Evolutionary conservation across 805 yeast species (phyloP).

Genomic region (Pichia gijzeniarum): DNA sequence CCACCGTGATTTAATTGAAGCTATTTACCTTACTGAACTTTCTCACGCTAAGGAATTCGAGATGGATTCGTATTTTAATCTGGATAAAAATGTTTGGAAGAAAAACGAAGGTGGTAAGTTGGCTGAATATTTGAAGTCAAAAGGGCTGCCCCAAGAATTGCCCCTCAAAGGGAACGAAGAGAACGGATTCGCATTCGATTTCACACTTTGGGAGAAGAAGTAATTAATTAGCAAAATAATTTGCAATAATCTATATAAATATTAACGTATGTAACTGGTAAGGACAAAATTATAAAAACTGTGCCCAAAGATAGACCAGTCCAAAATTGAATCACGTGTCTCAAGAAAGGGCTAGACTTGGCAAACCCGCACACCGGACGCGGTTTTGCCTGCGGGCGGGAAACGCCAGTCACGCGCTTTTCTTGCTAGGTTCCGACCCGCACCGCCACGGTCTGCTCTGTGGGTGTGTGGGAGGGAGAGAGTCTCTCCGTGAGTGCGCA

Average conservation of each 20-base stretch:
- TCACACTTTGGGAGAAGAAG: slow-evolving; percentile 48
- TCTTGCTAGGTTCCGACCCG: too few species aligned
- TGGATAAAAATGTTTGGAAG: slow-evolving; percentile 33
- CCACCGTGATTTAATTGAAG: slow-evolving; percentile 35
- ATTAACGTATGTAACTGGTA: background rate
- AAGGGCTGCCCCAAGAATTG: slow-evolving; percentile 25
- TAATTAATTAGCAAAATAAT: too few species aligned
- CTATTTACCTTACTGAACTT: slow-evolving; percentile 68
- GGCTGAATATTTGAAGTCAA: slow-evolving; percentile 34
- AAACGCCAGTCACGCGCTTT: too few species aligned
- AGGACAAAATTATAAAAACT: too few species aligned
- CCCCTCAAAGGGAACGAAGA: slow-evolving; percentile 28
- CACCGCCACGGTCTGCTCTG: too few species aligned
- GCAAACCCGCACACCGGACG: slow-evolving; percentile 11
- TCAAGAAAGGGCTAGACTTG: background rate
- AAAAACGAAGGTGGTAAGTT: slow-evolving; percentile 33
- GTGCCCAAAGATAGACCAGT: too few species aligned
- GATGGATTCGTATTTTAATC: slow-evolving; percentile 67
- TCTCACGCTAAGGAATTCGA: slow-evolving; percentile 32
- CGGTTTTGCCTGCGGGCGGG: too few species aligned
- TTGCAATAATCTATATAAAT: too few species aligned
- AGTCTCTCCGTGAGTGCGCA: background rate
- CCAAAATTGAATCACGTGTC: slow-evolving; percentile 11
- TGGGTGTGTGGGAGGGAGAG: background rate
- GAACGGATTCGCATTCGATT: slow-evolving; percentile 46